Conservation (phyloP, 352 stramenopile species). For the Pythium myriotylum region DNA sequence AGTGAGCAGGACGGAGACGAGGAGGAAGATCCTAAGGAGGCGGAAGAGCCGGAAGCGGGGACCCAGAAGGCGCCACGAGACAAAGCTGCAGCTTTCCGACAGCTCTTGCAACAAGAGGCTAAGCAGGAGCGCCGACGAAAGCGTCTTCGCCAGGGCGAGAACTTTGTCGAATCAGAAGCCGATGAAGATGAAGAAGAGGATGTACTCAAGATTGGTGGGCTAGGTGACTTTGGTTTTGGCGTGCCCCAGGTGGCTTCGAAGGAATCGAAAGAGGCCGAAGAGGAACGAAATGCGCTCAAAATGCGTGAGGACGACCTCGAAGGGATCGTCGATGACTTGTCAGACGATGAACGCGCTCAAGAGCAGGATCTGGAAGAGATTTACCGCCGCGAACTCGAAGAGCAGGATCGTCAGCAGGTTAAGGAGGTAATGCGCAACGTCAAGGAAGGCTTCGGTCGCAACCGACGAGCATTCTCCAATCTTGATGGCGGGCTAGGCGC, state of each 20-base stretch:
- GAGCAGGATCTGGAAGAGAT: constrained; percentile 73
- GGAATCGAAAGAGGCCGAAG: constrained; percentile 75
- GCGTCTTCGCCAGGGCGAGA: constrained; percentile 48
- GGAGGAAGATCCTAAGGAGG: constrained; percentile 26
- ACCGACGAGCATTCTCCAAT: constrained; percentile 72
- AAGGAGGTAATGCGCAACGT: constrained; percentile 89
- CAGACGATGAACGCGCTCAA: constrained; percentile 74
- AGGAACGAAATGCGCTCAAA: constrained; percentile 74
- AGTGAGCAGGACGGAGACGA: constrained; percentile 56
- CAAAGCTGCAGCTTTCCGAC: constrained; percentile 68
- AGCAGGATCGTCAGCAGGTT: constrained; percentile 69
- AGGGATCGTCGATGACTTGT: constrained; percentile 86
- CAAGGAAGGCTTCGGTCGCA: constrained; percentile 87
- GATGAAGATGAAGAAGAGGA: constrained; percentile 88
- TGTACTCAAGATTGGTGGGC: constrained; percentile 76
- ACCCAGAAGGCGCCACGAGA: constrained; percentile 42
- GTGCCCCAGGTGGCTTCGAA: constrained; percentile 68
- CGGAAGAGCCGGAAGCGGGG: constrained; percentile 21
- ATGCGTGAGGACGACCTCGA: constrained; percentile 81
- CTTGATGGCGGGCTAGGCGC: constrained; percentile 52
- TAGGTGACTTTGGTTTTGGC: constrained; percentile 87
- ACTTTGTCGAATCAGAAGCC: constrained; percentile 83
- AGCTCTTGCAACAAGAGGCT: constrained; percentile 64
- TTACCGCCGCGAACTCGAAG: constrained; percentile 70
- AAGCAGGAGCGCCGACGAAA: constrained; percentile 57